Conservation (phyloP, 345 rosid genomes). For the Reutealis trisperma region DNA sequence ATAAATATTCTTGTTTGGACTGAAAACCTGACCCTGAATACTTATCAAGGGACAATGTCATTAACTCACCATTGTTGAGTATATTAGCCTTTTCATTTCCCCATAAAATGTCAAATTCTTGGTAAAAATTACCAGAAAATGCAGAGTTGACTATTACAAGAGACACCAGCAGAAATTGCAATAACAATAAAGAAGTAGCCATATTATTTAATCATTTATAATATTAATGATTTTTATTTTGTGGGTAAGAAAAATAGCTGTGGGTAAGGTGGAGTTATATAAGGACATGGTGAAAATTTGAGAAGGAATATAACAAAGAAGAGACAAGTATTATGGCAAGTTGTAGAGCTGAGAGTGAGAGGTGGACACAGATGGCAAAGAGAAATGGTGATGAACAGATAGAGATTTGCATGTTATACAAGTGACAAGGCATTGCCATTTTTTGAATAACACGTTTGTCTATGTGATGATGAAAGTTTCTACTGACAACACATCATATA, state of each 20-base stretch:
- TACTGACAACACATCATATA: neutral
- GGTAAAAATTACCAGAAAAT: constrained; percentile 38
- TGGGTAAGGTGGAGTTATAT: neutral
- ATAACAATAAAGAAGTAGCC: neutral
- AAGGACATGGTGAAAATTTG: neutral
- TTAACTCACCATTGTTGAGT: constrained; percentile 41
- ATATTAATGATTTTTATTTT: no score
- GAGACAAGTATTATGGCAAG: neutral
- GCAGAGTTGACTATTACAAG: constrained; percentile 6
- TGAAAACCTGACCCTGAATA: constrained; percentile 56
- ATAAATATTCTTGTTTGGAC: constrained; percentile 49
- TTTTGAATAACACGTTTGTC: neutral
- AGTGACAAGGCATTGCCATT: neutral
- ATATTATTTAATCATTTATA: neutral
- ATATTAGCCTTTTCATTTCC: constrained; percentile 50
- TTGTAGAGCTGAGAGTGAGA: neutral
- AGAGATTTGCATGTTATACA: neutral
- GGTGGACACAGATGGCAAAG: neutral
- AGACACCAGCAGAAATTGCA: neutral
- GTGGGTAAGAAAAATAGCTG: no score
- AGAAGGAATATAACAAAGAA: neutral
- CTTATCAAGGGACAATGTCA: constrained; percentile 48
- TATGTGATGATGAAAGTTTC: neutral
- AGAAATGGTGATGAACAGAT: neutral
- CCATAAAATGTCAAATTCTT: constrained; percentile 57